A percentile compares a stretch with the other conserved stretches of the same genome.
Conservation (phyloP, 73 alveolate genomes). For the Paramecium tetraurelia region DNA sequence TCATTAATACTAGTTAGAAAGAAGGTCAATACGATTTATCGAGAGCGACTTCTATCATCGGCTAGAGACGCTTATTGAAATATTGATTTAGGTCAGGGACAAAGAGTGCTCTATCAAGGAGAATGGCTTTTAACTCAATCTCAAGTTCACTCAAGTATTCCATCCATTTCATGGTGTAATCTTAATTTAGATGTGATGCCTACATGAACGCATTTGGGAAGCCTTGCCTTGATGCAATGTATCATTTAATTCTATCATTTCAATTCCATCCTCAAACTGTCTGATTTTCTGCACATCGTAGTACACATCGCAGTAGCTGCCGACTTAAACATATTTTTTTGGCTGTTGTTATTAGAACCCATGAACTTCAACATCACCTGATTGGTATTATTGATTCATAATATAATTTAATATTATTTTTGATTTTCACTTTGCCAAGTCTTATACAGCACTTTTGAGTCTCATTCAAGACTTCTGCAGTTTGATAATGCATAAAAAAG, state of each 20-base stretch:
- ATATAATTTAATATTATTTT: not conserved
- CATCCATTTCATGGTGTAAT: not conserved
- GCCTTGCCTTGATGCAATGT: not conserved
- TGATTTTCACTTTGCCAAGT: not conserved
- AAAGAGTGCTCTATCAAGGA: not conserved
- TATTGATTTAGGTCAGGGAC: not conserved
- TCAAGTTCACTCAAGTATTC: not conserved
- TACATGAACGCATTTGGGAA: not conserved
- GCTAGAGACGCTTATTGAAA: not conserved
- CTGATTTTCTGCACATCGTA: not conserved
- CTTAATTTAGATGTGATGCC: not conserved
- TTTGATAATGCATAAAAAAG: too few relatives aligned
- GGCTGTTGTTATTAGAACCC: not conserved
- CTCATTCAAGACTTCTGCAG: not conserved
- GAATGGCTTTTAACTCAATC: not conserved
- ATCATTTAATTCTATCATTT: not conserved
- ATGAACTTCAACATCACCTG: not conserved
- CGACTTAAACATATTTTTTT: not conserved
- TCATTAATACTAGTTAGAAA: not conserved
- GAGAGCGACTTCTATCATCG: not conserved
- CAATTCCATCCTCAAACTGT: not conserved
- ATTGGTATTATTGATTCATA: not conserved
- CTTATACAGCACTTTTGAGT: not conserved
- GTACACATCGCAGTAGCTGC: not conserved
- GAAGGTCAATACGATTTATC: not conserved